Conservation (phyloP, 305 asterid species). For the Lippia alba region DNA sequence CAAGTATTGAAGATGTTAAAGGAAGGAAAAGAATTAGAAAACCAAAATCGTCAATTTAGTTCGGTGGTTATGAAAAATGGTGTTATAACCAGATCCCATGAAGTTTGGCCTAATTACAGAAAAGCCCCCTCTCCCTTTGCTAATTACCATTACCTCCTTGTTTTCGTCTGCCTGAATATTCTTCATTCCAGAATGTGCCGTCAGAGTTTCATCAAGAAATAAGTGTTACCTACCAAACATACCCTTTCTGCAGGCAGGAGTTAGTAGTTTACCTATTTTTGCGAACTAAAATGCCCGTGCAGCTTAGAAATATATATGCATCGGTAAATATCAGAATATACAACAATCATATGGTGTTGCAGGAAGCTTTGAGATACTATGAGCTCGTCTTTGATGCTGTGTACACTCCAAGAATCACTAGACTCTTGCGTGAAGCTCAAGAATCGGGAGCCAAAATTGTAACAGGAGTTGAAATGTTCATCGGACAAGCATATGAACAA, state of each 20-base stretch:
- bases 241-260: neutral
- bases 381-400: conserved; percentile 90
- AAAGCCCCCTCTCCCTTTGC: neutral
- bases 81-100: neutral
- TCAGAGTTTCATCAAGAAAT: neutral
- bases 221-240: neutral
- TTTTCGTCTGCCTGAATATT: neutral
- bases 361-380: conserved; percentile 78
- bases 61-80: too few species aligned
- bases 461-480: conserved; percentile 86
- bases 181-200: neutral
- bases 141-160: neutral
- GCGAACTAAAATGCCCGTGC: neutral
- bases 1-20: too few species aligned
- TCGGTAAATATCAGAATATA: neutral
- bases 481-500: conserved; percentile 92
- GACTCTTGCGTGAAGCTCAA: conserved; percentile 76
- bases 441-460: conserved; percentile 83
- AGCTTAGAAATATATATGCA: neutral
- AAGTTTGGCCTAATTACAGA: neutral
- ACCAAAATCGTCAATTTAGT: too few species aligned
- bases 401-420: conserved; percentile 86
- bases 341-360: conserved; percentile 28
- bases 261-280: too few species aligned
- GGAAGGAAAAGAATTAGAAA: too few species aligned